Evolutionary conservation across 2,329 filamentous ascomycete genomes (phyloP).

Genomic region (Fusarium graminum): DNA sequence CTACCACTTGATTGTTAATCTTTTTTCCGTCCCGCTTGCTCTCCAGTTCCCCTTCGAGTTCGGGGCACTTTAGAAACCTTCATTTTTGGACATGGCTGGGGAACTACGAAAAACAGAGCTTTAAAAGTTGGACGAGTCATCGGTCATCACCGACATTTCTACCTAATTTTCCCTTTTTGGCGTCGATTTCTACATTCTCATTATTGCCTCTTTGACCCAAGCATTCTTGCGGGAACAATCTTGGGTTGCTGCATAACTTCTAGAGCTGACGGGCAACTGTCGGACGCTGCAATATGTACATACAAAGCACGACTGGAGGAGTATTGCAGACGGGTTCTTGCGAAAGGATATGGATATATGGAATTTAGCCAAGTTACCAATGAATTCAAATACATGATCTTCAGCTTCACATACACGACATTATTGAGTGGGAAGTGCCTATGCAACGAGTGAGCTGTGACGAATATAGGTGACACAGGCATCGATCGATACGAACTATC

Average conservation of each 20-base stretch:
- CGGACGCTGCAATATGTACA: conserved; percentile 42
- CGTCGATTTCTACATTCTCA: conserved; percentile 28
- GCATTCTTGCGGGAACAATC: conserved; percentile 19
- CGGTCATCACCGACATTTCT: conserved; percentile 42
- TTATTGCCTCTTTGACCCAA: conserved; percentile 10
- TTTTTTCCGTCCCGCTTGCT: conserved; percentile 32
- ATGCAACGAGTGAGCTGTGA: conserved; percentile 18
- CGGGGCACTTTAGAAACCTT: background rate
- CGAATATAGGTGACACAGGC: conserved; percentile 28
- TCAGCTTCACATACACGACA: conserved; percentile 7
- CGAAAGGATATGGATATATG: conserved; percentile 20
- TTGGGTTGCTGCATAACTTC: conserved; percentile 37
- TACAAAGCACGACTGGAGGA: conserved; percentile 29
- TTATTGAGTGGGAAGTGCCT: background rate
- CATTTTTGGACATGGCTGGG: conserved; percentile 9
- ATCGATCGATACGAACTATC: conserved; percentile 17
- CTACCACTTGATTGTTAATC: conserved; percentile 35
- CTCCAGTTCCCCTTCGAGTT: conserved; percentile 1
- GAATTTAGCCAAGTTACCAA: conserved; percentile 29
- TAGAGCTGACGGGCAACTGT: conserved; percentile 43
- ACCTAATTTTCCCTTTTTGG: conserved; percentile 40
- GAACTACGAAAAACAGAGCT: conserved; percentile 22
- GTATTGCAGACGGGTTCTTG: conserved; percentile 35
- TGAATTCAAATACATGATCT: conserved; percentile 36
- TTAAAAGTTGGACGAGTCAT: conserved; percentile 38